These are phyloP conservation scores for Fusarium proliferatum DNA, from an alignment of 2,329 filamentous ascomycete genomes.

Conservation along the genomic window DNA sequence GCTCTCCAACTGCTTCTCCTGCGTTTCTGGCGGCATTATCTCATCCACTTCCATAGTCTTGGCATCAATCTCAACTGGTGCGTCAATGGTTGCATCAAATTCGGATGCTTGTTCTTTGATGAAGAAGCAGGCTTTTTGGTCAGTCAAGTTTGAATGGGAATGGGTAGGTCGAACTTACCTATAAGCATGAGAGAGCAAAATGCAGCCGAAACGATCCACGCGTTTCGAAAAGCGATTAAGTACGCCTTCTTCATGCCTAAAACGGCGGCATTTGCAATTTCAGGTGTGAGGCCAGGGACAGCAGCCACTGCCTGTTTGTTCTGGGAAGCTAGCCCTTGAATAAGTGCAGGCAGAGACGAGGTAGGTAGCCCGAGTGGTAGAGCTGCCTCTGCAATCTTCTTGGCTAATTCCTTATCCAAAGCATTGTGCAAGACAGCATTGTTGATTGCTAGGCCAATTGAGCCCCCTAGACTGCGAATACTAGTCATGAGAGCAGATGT, in stretches of 20 bases:
- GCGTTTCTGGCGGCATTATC: rapidly evolving
- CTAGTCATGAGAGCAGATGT: not conserved
- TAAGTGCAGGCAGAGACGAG: not conserved
- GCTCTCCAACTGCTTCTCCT: not conserved
- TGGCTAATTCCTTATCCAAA: not conserved
- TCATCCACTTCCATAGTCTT: not conserved
- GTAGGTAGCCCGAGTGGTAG: not conserved
- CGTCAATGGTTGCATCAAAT: not conserved
- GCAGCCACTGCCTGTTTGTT: not conserved
- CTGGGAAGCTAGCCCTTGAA: not conserved
- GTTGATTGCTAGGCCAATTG: not conserved
- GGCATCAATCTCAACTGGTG: not conserved
- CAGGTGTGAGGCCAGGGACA: not conserved
- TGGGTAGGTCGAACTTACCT: not conserved
- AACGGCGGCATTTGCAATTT: not conserved
- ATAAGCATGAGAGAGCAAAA: not conserved
- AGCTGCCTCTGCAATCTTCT: not conserved
- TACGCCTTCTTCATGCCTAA: not conserved
- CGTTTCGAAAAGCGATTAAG: not conserved
- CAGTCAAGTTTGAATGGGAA: not conserved
- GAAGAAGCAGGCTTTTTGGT: not conserved
- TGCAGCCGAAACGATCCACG: not conserved
- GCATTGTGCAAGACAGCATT: not conserved
- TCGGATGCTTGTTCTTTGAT: not conserved
- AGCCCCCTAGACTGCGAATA: not conserved